phyloP scores from a whole-genome alignment of 202 grass and related monocot genomes.

The Miscanthus sacchariflorus region DNA sequence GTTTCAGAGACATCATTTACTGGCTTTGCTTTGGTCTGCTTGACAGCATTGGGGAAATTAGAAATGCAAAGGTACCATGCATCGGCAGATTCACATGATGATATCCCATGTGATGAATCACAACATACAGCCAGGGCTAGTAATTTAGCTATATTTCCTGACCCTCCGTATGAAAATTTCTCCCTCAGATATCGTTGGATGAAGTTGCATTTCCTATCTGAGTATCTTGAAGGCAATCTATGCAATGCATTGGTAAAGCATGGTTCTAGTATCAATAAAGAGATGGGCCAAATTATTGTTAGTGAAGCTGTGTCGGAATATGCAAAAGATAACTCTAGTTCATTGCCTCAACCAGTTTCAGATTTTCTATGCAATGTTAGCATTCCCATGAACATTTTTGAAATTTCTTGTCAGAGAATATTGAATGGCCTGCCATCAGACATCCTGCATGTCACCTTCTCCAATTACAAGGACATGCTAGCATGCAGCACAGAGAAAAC shows the following conservation, averaged over 20 bases:
- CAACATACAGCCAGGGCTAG: conserved; percentile 45
- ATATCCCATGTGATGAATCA: conserved; percentile 41
- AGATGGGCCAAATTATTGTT: conserved; percentile 51
- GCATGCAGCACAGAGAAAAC: conserved; percentile 6
- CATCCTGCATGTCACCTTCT: conserved; percentile 62
- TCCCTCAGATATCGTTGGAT: conserved; percentile 41
- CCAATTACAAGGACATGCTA: conserved; percentile 77
- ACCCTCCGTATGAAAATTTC: conserved; percentile 35
- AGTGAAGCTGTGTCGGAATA: conserved; percentile 65
- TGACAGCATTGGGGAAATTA: conserved; percentile 70
- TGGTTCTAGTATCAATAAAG: conserved; percentile 40
- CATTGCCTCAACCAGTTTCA: conserved; percentile 50
- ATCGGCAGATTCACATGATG: conserved; percentile 39
- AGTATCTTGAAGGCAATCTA: conserved; percentile 73
- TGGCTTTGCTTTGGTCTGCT: conserved; percentile 79
- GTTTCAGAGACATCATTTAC: conserved; percentile 30
- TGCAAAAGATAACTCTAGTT: conserved; percentile 51
- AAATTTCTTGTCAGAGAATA: conserved; percentile 76
- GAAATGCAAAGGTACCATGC: conserved; percentile 73
- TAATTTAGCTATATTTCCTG: conserved; percentile 43
- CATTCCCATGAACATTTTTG: conserved; percentile 73
- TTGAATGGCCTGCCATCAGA: conserved; percentile 67
- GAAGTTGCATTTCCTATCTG: conserved; percentile 65
- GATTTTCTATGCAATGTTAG: conserved; percentile 71
- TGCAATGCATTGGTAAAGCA: conserved; percentile 59